A percentile compares a stretch with the other conserved stretches of the same genome.
Evolutionary conservation across 139 green algal species (phyloP).

Genomic region (Gonium pectorale): DNA sequence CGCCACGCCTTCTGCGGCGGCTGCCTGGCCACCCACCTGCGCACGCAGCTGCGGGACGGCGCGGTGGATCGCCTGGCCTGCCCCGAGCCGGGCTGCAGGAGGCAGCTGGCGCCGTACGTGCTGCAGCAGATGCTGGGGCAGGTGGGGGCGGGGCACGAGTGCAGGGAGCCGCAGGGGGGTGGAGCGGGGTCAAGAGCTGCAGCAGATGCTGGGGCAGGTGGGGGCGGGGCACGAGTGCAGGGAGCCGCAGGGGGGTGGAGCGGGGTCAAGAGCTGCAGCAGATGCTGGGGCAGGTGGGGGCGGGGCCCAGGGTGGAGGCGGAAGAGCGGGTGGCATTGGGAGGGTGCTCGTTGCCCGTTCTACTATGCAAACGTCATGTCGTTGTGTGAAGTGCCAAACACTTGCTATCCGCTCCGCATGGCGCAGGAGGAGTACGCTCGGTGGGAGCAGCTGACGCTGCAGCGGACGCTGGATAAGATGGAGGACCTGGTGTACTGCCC

Average conservation of each 20-base stretch:
- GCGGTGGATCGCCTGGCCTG: conserved; percentile 75
- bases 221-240: not conserved
- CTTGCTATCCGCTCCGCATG: not conserved
- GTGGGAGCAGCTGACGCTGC: conserved; percentile 84
- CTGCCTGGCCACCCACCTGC: conserved; percentile 71
- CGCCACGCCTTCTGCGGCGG: conserved; percentile 79
- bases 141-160: not conserved
- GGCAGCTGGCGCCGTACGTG: conserved; percentile 56
- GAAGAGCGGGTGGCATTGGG: too few relatives aligned
- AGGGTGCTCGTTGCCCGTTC: too few relatives aligned
- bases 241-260: not conserved
- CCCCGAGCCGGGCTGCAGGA: conserved; percentile 73
- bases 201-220: conserved; percentile 42
- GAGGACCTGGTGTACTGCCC: conserved; percentile 88
- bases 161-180: not conserved
- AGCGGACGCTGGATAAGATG: conserved; percentile 84
- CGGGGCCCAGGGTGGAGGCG: too few relatives aligned
- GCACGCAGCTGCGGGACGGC: conserved; percentile 70
- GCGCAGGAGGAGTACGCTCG: conserved; percentile 51
- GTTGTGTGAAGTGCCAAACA: too few relatives aligned
- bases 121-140: conserved; percentile 51
- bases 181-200: conserved; percentile 46
- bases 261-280: conserved; percentile 49
- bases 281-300: conserved; percentile 38
- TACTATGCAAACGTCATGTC: too few relatives aligned